Conservation (phyloP, 495 filamentous ascomycete species). For the Penicillium malachiteum region DNA sequence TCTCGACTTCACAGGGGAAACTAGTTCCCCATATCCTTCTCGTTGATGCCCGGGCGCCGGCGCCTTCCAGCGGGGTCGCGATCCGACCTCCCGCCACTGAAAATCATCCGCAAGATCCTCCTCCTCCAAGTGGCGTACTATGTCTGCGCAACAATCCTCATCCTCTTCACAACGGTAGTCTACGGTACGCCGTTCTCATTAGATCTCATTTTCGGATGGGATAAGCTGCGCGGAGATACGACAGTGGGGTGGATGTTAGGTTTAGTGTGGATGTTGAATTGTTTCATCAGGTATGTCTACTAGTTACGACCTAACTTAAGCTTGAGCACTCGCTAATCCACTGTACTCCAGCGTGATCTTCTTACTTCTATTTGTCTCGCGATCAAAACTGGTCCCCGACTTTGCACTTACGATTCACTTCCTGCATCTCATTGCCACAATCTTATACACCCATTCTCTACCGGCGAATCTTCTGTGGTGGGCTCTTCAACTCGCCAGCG, state of each 20-base stretch:
- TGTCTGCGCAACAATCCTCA: conserved; percentile 66
- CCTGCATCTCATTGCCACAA: conserved; percentile 76
- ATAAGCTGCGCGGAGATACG: conserved; percentile 80
- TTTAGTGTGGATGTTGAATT: conserved; percentile 80
- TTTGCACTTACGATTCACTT: conserved; percentile 89
- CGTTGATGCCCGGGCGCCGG: conserved; percentile 71
- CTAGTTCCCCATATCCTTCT: conserved; percentile 1
- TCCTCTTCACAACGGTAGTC: conserved; percentile 85
- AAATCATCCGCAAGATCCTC: conserved; percentile 83
- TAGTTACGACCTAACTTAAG: no score
- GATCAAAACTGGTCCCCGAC: conserved; percentile 88
- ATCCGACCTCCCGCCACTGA: conserved; percentile 77
- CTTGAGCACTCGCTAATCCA: no score
- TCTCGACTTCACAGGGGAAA: neutral
- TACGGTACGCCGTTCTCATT: conserved; percentile 70
- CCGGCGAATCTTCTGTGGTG: conserved; percentile 85
- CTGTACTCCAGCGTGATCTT: conserved; percentile 54
- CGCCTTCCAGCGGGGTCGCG: conserved; percentile 78
- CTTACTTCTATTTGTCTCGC: conserved; percentile 75
- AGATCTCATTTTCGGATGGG: conserved; percentile 77
- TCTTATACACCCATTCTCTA: conserved; percentile 69
- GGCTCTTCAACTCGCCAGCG: conserved; percentile 69
- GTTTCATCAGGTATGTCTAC: conserved; percentile 64
- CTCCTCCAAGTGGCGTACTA: conserved; percentile 87
- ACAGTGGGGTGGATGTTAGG: conserved; percentile 90